Conservation (phyloP, 371 early-diverging fungal genomes). For the Choanephora cucurbitarum region DNA sequence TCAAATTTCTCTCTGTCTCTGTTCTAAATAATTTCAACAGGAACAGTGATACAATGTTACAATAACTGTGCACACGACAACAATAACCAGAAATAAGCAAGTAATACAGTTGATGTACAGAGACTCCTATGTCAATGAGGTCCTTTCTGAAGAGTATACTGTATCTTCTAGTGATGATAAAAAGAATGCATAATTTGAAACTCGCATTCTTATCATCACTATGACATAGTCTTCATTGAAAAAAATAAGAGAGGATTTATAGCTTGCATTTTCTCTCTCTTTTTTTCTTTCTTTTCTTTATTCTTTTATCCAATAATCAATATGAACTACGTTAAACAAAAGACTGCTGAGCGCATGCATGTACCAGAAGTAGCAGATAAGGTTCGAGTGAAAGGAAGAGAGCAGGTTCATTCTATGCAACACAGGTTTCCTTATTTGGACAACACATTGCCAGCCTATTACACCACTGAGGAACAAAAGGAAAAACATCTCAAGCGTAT, state of each 20-base stretch:
- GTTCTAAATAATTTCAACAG: too few relatives aligned
- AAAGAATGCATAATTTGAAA: conserved; percentile 8
- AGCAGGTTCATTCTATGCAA: conserved; percentile 17
- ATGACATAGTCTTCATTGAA: background rate
- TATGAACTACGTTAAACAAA: conserved; percentile 29
- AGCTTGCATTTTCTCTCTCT: conserved; percentile 2
- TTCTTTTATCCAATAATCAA: conserved; percentile 5
- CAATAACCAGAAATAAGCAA: too few relatives aligned
- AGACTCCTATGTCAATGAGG: too few relatives aligned
- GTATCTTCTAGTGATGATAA: conserved; percentile 4
- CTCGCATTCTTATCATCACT: conserved; percentile 1
- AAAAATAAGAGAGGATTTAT: background rate
- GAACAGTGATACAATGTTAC: too few relatives aligned
- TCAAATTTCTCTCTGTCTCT: too few relatives aligned
- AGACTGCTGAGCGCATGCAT: conserved; percentile 17
- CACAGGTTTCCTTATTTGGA: conserved; percentile 23
- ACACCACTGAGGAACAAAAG: conserved; percentile 17
- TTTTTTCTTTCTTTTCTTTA: conserved; percentile 3
- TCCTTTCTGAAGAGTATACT: too few relatives aligned
- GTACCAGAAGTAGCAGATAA: conserved; percentile 14
- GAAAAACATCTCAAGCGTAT: conserved; percentile 22
- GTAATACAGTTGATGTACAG: too few relatives aligned
- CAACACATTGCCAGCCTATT: conserved; percentile 17
- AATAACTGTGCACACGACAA: too few relatives aligned
- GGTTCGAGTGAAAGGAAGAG: conserved; percentile 19